Conservation (phyloP, 2,329 filamentous ascomycete genomes). For the Colletotrichum viniferum region DNA sequence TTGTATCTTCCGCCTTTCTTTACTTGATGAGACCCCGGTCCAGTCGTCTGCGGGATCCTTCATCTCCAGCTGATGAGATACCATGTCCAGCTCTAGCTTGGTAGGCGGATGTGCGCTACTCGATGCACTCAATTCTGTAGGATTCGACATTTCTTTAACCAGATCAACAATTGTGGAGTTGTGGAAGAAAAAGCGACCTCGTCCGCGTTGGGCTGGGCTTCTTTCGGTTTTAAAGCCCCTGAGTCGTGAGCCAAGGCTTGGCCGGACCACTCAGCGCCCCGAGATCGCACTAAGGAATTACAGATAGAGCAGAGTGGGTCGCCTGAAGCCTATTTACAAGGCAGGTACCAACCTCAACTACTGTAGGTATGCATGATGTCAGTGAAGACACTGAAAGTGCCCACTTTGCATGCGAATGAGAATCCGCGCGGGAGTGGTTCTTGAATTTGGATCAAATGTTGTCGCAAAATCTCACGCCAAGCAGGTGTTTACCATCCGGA, state of each 20-base stretch:
- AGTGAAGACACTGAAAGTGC: background rate
- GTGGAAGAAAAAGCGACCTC: background rate
- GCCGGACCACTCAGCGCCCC: background rate
- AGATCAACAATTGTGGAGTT: background rate
- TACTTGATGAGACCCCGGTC: constrained; percentile 1
- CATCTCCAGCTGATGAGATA: background rate
- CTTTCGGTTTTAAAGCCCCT: background rate
- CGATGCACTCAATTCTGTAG: background rate
- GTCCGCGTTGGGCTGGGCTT: background rate
- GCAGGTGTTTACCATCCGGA: background rate
- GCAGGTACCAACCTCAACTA: background rate
- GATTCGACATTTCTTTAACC: background rate
- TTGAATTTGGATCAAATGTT: background rate
- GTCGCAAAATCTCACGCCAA: background rate
- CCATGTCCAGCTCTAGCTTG: background rate
- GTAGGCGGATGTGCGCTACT: background rate
- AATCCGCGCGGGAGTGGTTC: background rate
- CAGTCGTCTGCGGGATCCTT: background rate
- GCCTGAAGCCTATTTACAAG: background rate
- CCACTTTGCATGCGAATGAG: background rate
- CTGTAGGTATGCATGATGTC: too few species aligned
- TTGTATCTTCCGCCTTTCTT: constrained; percentile 7
- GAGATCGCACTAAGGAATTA: background rate
- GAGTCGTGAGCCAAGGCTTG: background rate
- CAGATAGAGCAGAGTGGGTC: background rate